Conservation (phyloP, 2,329 filamentous ascomycete genomes). For the Nemania sp. region DNA sequence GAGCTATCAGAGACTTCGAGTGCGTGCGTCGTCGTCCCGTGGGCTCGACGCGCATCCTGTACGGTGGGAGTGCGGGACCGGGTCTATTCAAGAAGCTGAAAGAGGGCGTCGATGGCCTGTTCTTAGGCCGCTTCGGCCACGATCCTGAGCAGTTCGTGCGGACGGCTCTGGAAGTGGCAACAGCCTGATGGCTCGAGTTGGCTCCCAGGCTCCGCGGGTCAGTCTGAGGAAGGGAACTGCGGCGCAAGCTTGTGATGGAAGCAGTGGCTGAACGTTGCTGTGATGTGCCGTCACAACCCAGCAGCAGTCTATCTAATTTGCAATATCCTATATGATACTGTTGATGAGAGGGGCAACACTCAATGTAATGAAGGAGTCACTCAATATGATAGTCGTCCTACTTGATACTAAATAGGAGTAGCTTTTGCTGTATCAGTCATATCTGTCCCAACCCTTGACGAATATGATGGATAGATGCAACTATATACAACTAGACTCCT, state of each 20-base stretch:
- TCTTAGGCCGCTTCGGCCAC: slow-evolving; percentile 80
- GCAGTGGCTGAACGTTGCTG: no score
- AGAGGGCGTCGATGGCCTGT: slow-evolving; percentile 75
- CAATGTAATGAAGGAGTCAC: no score
- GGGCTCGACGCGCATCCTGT: slow-evolving; percentile 70
- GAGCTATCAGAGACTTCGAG: slow-evolving; percentile 60
- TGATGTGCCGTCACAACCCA: no score
- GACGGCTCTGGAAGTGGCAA: slow-evolving; percentile 72
- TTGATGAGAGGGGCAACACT: no score
- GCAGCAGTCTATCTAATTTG: no score
- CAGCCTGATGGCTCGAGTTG: slow-evolving; percentile 34
- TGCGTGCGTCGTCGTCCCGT: slow-evolving; percentile 52
- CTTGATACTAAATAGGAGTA: background rate
- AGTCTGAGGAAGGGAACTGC: no score
- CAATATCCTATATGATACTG: no score
- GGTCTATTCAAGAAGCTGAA: slow-evolving; percentile 71
- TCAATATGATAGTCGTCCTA: no score
- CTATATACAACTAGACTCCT: slow-evolving; percentile 18
- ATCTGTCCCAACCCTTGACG: slow-evolving; percentile 1
- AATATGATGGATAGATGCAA: slow-evolving; percentile 12
- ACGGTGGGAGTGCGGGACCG: slow-evolving; percentile 81
- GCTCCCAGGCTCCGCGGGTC: no score
- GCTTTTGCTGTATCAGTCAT: background rate
- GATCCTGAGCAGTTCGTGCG: slow-evolving; percentile 71
- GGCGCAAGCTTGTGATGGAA: no score